phyloP scores from a whole-genome alignment of 2,329 filamentous ascomycete genomes.

The Akanthomyces lecanii region DNA sequence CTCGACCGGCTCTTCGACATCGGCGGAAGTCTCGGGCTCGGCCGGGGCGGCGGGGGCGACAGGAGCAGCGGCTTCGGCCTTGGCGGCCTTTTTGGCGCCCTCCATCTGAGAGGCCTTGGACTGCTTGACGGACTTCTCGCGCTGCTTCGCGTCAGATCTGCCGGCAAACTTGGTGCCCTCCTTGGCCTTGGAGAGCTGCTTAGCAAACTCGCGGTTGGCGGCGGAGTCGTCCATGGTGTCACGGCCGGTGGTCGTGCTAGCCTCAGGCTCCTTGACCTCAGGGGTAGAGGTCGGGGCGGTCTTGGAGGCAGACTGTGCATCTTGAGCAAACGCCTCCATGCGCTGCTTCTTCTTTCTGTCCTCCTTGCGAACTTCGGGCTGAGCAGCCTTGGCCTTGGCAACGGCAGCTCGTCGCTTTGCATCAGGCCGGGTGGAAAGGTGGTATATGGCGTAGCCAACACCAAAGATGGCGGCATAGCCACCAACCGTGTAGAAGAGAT shows the following conservation, averaged over 20 bases:
- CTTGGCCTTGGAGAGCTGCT: constrained; percentile 66
- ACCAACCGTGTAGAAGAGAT: constrained; percentile 33
- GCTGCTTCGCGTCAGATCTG: constrained; percentile 57
- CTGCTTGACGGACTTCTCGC: constrained; percentile 67
- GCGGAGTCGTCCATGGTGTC: constrained; percentile 55
- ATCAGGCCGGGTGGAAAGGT: constrained; percentile 31
- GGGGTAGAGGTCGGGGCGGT: constrained; percentile 35
- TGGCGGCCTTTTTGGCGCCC: constrained; percentile 38
- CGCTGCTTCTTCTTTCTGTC: constrained; percentile 46
- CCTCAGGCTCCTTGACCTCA: constrained; percentile 28
- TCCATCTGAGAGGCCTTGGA: constrained; percentile 54
- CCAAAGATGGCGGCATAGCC: constrained; percentile 36
- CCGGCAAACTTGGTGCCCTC: constrained; percentile 59
- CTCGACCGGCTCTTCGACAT: constrained; percentile 73
- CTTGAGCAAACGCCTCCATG: constrained; percentile 37
- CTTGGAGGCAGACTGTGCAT: constrained; percentile 31
- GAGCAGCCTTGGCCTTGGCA: constrained; percentile 26
- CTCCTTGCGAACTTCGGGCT: constrained; percentile 35
- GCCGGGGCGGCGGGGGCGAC: constrained; percentile 26
- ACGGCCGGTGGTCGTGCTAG: constrained; percentile 26
- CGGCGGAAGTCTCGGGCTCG: constrained; percentile 45
- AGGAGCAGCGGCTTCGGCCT: constrained; percentile 52
- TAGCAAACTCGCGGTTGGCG: constrained; percentile 72
- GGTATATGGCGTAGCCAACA: constrained; percentile 34
- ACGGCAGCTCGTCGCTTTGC: constrained; percentile 29